These are phyloP conservation scores for Sindora glabra DNA, from an alignment of 306 rosid genomes.

Conservation along the genomic window DNA sequence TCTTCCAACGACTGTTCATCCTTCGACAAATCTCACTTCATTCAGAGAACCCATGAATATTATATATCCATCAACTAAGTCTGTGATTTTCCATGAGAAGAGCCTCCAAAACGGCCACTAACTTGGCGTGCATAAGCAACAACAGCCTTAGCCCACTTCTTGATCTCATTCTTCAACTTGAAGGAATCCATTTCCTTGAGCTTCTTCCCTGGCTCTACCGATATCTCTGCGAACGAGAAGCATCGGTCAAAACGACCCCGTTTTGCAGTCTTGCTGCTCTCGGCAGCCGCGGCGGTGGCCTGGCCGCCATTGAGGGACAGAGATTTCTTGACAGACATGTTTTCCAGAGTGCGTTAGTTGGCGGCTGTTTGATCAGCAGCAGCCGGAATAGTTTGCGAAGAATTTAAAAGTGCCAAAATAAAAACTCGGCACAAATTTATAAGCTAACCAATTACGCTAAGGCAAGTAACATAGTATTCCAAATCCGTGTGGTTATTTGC, in stretches of 20 bases:
- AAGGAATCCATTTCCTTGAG: conserved; percentile 68
- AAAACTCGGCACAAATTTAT: conserved; percentile 17
- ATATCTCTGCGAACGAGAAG: conserved; percentile 42
- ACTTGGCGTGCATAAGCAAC: conserved; percentile 86
- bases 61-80: neutral
- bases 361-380: conserved; percentile 14
- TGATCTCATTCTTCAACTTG: conserved; percentile 69
- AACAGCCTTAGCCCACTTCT: conserved; percentile 90
- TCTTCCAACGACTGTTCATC: too few relatives aligned
- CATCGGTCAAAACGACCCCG: conserved; percentile 33
- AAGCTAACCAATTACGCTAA: conserved; percentile 13
- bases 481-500: conserved; percentile 39
- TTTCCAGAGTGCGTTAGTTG: neutral
- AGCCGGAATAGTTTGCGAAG: conserved; percentile 17
- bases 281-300: neutral
- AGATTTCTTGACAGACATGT: conserved; percentile 79
- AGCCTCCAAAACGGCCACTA: conserved; percentile 48
- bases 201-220: conserved; percentile 60
- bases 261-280: conserved; percentile 1
- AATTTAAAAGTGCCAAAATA: neutral
- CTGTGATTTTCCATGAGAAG: conserved; percentile 13
- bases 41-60: too few relatives aligned
- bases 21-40: too few relatives aligned
- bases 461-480: conserved; percentile 35
- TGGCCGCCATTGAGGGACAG: conserved; percentile 39